A percentile compares a stretch with the other conserved stretches of the same genome.
phyloP scores from a whole-genome alignment of 768 basidiomycete species.

The Tulasnella sp. region DNA sequence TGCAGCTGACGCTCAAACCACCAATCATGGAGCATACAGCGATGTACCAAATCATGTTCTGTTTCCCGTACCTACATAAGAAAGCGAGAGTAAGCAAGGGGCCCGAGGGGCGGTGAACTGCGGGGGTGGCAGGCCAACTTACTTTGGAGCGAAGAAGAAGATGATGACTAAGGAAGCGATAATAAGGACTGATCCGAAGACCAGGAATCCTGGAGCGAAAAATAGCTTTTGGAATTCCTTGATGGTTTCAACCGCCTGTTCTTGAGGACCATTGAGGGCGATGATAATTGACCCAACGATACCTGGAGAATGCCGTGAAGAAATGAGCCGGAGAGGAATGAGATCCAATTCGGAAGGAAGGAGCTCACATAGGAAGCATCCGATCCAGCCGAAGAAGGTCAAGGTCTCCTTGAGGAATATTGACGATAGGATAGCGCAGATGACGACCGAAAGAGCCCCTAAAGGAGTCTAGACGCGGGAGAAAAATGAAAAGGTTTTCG shows the following conservation, averaged over 20 bases:
- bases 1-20: conserved; percentile 91
- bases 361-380: conserved; percentile 71
- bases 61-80: conserved; percentile 71
- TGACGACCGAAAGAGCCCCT: conserved; percentile 93
- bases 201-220: conserved; percentile 80
- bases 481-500: conserved; percentile 44
- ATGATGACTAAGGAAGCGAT: too few relatives aligned
- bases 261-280: conserved; percentile 84
- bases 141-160: conserved; percentile 84
- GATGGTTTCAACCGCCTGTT: conserved; percentile 71
- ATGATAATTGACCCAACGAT: conserved; percentile 81
- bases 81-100: conserved; percentile 37
- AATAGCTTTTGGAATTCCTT: conserved; percentile 75
- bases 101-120: background rate
- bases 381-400: conserved; percentile 96
- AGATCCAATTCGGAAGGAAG: too few relatives aligned
- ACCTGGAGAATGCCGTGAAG: background rate
- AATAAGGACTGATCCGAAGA: too few relatives aligned
- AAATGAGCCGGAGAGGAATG: background rate
- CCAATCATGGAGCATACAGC: conserved; percentile 95
- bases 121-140: conserved; percentile 38
- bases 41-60: conserved; percentile 95
- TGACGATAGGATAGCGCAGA: conserved; percentile 91
- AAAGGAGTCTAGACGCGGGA: conserved; percentile 64
- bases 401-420: conserved; percentile 92